Evolutionary conservation across 495 filamentous ascomycete genomes (phyloP), one percentile per base, ranked within the genome.

Genomic region (Hapsidospora chrysogenum): DNA sequence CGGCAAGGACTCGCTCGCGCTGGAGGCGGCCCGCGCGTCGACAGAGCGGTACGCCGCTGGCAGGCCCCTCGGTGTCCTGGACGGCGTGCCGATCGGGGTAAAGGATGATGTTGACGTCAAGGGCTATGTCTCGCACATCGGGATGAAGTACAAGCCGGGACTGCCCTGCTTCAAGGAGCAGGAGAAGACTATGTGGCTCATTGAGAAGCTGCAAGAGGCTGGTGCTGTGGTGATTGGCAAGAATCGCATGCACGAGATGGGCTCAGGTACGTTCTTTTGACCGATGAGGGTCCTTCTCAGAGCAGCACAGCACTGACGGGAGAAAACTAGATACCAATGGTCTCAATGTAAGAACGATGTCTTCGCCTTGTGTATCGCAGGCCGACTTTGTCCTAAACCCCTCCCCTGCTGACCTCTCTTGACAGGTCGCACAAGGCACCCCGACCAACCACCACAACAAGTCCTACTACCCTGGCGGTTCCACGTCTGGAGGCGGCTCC

Each of bases 221-320:
- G 87, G 87, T 1, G 85, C 76, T 9, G 67, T 95, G 27, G 62
- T 93, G 14, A 51, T 94, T 35, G 87, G 85, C 9, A 93, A 92
- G 56, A 67, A 74, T 18, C 86, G 73, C 27, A 93, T 95, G 87
- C 85, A 95, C 54, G 86, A 96, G 57, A 52, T 92, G 5, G 87
- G 87, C 2, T 55, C 54, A 36, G 60, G 61, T 25, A 53, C 54
- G 3, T 57, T 42, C 4, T n/a, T n/a, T n/a, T n/a, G 62, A 58
- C 3, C 61, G 57, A 29, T 61, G 59, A 17, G 45, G 42, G 0
- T 41, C 33, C 14, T 49, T 51, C 5, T 33, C 13, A 15, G 21
- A 33, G 8, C 13, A 7, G 7, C 9, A 21, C 3, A 21, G 17
- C n/a, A 18, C 31, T 33, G 11, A 33, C 23, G 13, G 23, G 3